Evolutionary conservation across 495 filamentous ascomycete genomes (phyloP).

Genomic region (Penicillium tannophilum): DNA sequence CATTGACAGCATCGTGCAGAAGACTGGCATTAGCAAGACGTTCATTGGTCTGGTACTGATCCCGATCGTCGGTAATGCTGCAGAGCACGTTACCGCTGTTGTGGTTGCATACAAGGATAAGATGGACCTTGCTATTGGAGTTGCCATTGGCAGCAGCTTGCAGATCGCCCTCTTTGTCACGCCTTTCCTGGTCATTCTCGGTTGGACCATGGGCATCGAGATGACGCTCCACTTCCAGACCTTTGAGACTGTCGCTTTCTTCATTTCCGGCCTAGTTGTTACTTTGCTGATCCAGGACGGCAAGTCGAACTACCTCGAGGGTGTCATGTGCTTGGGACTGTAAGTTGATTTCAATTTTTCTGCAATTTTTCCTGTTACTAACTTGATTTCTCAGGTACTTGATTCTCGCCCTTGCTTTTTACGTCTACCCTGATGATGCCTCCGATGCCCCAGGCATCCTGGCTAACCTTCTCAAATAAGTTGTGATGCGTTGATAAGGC

Average conservation of each 20-base stretch:
- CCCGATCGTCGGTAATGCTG: constrained; percentile 96
- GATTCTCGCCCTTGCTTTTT: constrained; percentile 89
- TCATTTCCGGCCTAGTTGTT: constrained; percentile 83
- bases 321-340: constrained; percentile 81
- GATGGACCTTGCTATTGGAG: constrained; percentile 95
- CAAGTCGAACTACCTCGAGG: constrained; percentile 94
- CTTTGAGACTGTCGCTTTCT: constrained; percentile 95
- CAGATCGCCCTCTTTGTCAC: constrained; percentile 95
- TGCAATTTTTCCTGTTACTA: constrained; percentile 2
- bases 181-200: constrained; percentile 85
- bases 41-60: constrained; percentile 96
- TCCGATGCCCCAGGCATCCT: constrained; percentile 16
- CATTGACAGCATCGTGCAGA: constrained; percentile 85
- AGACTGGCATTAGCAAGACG: constrained; percentile 85
- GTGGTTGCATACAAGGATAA: constrained; percentile 93
- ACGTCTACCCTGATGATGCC: constrained; percentile 75
- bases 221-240: constrained; percentile 93
- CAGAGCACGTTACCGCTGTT: constrained; percentile 93
- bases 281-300: constrained; percentile 93
- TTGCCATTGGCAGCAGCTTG: constrained; percentile 90
- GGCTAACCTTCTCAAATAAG: constrained; percentile 19
- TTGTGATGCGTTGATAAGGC: not conserved
- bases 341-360: constrained; percentile 45
- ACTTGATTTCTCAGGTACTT: constrained; percentile 53
- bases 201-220: constrained; percentile 80